Base-by-base conservation (phyloP, 371 early-diverging fungal genomes). In the Zychaea mexicana region DNA sequence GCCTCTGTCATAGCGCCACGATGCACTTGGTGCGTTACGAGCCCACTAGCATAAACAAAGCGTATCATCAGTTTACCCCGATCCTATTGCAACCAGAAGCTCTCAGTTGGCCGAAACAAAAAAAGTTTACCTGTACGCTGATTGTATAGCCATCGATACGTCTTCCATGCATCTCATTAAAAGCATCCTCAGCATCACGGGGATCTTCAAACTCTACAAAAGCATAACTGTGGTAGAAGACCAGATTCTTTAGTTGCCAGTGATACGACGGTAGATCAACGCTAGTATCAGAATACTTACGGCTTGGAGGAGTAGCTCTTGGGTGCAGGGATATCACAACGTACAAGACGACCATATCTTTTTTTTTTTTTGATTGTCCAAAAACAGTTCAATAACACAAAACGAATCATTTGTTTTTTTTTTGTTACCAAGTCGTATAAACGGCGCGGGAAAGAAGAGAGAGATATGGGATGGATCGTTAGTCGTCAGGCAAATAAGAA, bases 161-260 rank as follows among this genome's bases (percentile, higher is more conserved):
- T 68, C 86, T 68, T 47, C 92, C 93, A 70, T 93, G 94, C 95
- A 96, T 90, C 57, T 93, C 95, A 67, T 92, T 76, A 69, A 85
- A 92, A 24, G 96, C 96, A 72, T 94, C 94, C 27, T 89, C 91
- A 17, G 96, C 95, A 77, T 95, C 96, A 54, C 93, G 79, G 53
- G 83, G 78, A 70, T 93, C 93, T 71, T 93, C 94, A 76, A 87
- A 96, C 82, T 96, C 96, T 42, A 96, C 92, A 85, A 96, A 96
- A 21, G 95, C 95, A 80, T 88, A 93, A 47, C 92, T 90, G 58
- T 26, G 10, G 31, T n/a, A n/a, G n/a, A n/a, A n/a, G n/a, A n/a
- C n/a, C n/a, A n/a, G n/a, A n/a, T n/a, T n/a, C n/a, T n/a, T n/a
- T n/a, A n/a, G n/a, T n/a, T n/a, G n/a, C n/a, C n/a, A n/a, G n/a